Evolutionary conservation across 495 filamentous ascomycete species (phyloP), one percentile per base, ranked within the genome.

Genomic region (Xylaria cubensis): DNA sequence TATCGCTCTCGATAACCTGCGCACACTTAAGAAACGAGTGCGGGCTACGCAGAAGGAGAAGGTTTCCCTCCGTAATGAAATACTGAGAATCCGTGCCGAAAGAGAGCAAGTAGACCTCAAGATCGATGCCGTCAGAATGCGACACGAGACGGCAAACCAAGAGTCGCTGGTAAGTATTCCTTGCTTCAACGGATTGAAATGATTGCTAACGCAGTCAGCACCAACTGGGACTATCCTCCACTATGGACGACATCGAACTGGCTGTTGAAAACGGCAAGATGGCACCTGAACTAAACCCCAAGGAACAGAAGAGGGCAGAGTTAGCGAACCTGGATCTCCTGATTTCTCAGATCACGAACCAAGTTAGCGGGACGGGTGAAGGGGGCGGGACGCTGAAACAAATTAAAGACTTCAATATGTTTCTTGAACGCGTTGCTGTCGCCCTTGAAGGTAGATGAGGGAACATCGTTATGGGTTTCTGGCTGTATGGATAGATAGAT

Each of bases 111-210:
- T 94, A 36, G 89, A 90, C 13, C 75, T 94, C 71, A 86, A 86
- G 62, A 92, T 91, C 86, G 92, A 95, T 74, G 88, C 89, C 13
- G 85, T 93, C 39, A 84, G 91, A 32, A 87, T 86, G 55, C 85
- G 84, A 73, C 90, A 92, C 64, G 84, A 88, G 73, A 81, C 78
- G 0, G 82, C 87, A 15, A 84, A 79, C 34, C 82, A 80, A 72
- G 81, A 82, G 70, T 80, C 83, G 59, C 71, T 86, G 74, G 86
- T 86, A 74, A 69, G 82, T 77, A 36, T 26, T 39, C 26, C 1
- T 2, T 26, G 58, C 53, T 55, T 15, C 3, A 10, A n/a, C 12
- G 3, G 26, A 24, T 13, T 2, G 24, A 26, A 67, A 63, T 8
- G 0, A 53, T 41, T 56, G 65, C 73, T 74, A 71, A 79, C 46